Evolutionary conservation across 371 early-diverging fungal genomes (phyloP), one percentile per base, ranked within the genome.

Genomic region (Paramicrosporidium saccamoebae): DNA sequence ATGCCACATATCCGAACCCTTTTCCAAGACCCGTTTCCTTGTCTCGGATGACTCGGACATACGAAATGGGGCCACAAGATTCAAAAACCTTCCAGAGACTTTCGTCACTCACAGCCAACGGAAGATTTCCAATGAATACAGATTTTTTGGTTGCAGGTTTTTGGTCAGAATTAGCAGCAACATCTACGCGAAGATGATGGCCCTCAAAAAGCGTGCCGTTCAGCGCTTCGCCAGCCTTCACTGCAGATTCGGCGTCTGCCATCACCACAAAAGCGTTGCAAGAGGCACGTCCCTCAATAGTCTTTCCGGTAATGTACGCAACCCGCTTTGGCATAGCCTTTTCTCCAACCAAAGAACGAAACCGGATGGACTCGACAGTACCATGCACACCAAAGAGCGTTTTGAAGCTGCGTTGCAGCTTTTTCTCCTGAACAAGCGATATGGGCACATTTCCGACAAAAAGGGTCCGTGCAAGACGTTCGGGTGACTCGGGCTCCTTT

Each of bases 181-280:
- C 37, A 30, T 82, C 81, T 2, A 75, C 79, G 20, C 86, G 67
- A 19, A 84, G 34, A 41, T 82, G 86, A 27, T 66, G 63, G 10
- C 59, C 69, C 41, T 62, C 44, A 35, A 78, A 77, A 2, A 69
- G 27, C n/a, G 52, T 41, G 9, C 73, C 74, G 30, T 81, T 74
- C 30, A 69, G 36, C 17, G 39, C 40, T 4, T 27, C 20, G 9
- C 59, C 31, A 0, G 72, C 72, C 26, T 58, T 56, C 2, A 44
- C 41, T 0, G 55, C 68, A 1, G 59, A 42, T 12, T 50, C 63
- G 29, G 44, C 44, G 7, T 41, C 40, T 19, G 42, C 41, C 34
- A 47, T 79, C 12, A 84, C 79, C 22, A 82, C 52, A 30, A 82
- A 88, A 4, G 74, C 79, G 28, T 84, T 78, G 28, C 74, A 39